Evolutionary conservation across 2,329 filamentous ascomycete genomes (phyloP).

Genomic region (Aureobasidium leucospermi): DNA sequence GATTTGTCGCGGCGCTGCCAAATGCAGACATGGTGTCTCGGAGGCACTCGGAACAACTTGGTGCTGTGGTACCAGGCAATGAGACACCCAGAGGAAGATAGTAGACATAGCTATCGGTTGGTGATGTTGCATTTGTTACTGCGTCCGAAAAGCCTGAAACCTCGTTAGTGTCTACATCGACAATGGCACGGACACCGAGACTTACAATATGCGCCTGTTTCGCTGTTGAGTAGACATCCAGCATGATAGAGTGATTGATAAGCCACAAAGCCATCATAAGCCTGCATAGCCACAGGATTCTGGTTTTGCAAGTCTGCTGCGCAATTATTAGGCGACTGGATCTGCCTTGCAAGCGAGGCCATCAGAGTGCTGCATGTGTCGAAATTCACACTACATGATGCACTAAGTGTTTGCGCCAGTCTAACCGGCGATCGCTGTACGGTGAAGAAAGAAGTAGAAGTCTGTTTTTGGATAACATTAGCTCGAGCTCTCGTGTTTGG

Average conservation of each 20-base stretch:
- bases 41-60: conserved; percentile 69
- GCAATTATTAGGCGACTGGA: conserved; percentile 60
- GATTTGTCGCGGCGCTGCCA: conserved; percentile 59
- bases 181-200: not conserved
- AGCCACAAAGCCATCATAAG: conserved; percentile 66
- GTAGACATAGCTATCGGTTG: conserved; percentile 74
- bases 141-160: conserved; percentile 63
- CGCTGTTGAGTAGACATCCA: conserved; percentile 62
- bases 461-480: conserved; percentile 42
- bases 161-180: not conserved
- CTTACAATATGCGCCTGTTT: conserved; percentile 59
- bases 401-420: conserved; percentile 72
- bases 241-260: conserved; percentile 75
- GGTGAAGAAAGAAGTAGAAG: conserved; percentile 77
- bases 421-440: conserved; percentile 62
- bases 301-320: conserved; percentile 58
- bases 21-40: conserved; percentile 77
- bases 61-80: conserved; percentile 59
- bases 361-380: conserved; percentile 60
- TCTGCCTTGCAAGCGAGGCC: conserved; percentile 54
- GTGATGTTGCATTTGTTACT: conserved; percentile 64
- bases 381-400: conserved; percentile 63
- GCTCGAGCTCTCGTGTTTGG: not conserved
- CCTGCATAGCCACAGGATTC: conserved; percentile 65
- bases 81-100: conserved; percentile 71